Evolutionary conservation across 2,329 filamentous ascomycete species (phyloP).

Genomic region (Phialemoniopsis sp.): DNA sequence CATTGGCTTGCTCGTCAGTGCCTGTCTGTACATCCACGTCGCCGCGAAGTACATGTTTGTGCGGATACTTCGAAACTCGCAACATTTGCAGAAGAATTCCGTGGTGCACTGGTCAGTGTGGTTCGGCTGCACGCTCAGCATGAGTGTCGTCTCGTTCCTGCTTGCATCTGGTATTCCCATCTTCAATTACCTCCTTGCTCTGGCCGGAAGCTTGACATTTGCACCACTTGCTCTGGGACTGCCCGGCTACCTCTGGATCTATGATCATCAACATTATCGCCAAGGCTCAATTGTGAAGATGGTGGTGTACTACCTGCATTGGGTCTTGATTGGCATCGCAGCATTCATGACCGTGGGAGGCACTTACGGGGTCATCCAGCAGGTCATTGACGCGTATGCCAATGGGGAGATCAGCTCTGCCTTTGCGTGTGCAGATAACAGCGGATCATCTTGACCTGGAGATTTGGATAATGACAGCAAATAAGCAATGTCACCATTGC

Average conservation of each 20-base stretch:
- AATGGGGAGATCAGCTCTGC: conserved; percentile 37
- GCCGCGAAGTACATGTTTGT: conserved; percentile 27
- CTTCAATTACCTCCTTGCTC: conserved; percentile 12
- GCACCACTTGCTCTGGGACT: conserved; percentile 11
- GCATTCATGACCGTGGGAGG: conserved; percentile 33
- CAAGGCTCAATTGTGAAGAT: conserved; percentile 17
- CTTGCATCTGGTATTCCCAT: conserved; percentile 13
- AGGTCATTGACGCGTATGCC: conserved; percentile 47
- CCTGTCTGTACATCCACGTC: conserved; percentile 22
- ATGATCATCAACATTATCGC: conserved; percentile 18
- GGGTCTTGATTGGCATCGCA: conserved; percentile 26
- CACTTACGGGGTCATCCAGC: conserved; percentile 40
- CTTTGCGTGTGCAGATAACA: conserved; percentile 45
- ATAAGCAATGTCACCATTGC: too few species aligned
- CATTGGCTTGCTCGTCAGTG: conserved; percentile 44
- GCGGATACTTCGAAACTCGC: conserved; percentile 20
- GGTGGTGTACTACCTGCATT: conserved; percentile 24
- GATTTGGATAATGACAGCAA: background rate
- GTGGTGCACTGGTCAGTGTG: conserved; percentile 22
- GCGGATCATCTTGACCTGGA: conserved; percentile 19
- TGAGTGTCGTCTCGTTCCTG: conserved; percentile 7
- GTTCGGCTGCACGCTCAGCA: conserved; percentile 23
- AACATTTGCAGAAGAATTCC: conserved; percentile 22
- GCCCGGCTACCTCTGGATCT: conserved; percentile 4
- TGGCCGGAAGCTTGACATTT: conserved; percentile 8